Percentiles rank a stretch among this genome's conserved stretches.
Conservation (phyloP, 164 flowering plant species). For the Sedum album region DNA sequence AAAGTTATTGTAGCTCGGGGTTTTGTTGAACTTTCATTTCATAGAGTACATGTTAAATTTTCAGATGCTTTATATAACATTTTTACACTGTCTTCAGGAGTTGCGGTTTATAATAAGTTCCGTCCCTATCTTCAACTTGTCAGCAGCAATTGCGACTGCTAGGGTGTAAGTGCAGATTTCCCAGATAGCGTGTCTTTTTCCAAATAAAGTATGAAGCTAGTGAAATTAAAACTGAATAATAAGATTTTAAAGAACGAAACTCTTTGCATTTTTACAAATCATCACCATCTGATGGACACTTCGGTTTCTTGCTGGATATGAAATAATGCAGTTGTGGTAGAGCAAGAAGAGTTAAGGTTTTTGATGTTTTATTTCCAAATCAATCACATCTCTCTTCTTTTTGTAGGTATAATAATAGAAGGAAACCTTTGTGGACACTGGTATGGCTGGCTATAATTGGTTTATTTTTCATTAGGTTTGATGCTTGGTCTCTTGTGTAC, state of each 20-base stretch:
- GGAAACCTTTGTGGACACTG: slow-evolving; percentile 62
- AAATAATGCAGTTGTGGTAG: not conserved
- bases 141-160: slow-evolving; percentile 80
- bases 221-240: not conserved
- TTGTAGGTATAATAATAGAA: slow-evolving; percentile 80
- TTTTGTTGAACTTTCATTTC: not conserved
- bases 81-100: slow-evolving; percentile 46
- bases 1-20: not conserved
- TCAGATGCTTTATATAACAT: not conserved
- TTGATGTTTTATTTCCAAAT: not conserved
- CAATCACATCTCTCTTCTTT: slow-evolving; percentile 7
- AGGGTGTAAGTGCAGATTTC: slow-evolving; percentile 62
- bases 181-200: not conserved
- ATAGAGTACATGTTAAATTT: slow-evolving; percentile 6
- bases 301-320: not conserved
- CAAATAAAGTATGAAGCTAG: not conserved
- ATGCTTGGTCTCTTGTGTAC: not conserved
- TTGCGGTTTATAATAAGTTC: slow-evolving; percentile 84
- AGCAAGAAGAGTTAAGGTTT: not conserved
- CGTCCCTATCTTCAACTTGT: slow-evolving; percentile 77
- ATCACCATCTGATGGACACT: not conserved
- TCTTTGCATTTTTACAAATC: not conserved
- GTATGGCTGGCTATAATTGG: slow-evolving; percentile 51
- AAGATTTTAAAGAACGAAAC: not conserved
- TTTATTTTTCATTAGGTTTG: slow-evolving; percentile 64